Base-by-base conservation (phyloP, 2,329 filamentous ascomycete genomes). In the Fusarium praegraminearum region DNA sequence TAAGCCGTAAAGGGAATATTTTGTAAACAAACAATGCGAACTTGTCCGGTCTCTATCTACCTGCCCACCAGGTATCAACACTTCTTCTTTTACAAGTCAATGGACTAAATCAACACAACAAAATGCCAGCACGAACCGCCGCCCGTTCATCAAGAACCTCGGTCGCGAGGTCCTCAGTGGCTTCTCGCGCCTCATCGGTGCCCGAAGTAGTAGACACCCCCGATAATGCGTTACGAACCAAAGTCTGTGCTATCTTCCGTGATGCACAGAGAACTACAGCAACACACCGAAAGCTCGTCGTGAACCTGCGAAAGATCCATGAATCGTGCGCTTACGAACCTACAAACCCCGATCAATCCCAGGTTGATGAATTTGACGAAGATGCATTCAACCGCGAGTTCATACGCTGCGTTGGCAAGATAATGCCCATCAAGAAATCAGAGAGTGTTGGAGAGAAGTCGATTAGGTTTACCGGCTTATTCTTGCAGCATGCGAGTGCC, bases 261-360 rank as follows among this genome's bases (percentile, higher is more conserved):
- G 92, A 94, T 78, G 94, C 95, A 35, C 96, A 99, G 79, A 90
- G 91, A 73, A 97, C 93, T 2, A 97, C 92, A 0, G 93, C 94
- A 2, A 93, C 93, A 3, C 96, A 99, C 78, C 86, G 95, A 64
- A 98, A 98, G 78, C 86, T 97, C 0, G 91, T 92, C 6, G 92
- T 98, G 64, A 94, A 90, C 51, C 83, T 99, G 65, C 90, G 95
- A 69, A 98, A 97, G 80, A 87, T 97, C 44, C 95, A 98, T 76
- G 95, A 98, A 78, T 85, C 90, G 38, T 97, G 93, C 81, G 90
- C 87, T 76, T 90, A 90, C 73, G 88, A 90, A 72, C 87, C 83
- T 20, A 84, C 81, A 35, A 84, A 80, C 66, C 80, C 81, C 28
- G 87, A 85, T 67, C 87, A 86, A 75, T 72, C 78, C 5, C 78